Conservation (phyloP, 257 asterid species). For the Knoxia roxburghii region DNA sequence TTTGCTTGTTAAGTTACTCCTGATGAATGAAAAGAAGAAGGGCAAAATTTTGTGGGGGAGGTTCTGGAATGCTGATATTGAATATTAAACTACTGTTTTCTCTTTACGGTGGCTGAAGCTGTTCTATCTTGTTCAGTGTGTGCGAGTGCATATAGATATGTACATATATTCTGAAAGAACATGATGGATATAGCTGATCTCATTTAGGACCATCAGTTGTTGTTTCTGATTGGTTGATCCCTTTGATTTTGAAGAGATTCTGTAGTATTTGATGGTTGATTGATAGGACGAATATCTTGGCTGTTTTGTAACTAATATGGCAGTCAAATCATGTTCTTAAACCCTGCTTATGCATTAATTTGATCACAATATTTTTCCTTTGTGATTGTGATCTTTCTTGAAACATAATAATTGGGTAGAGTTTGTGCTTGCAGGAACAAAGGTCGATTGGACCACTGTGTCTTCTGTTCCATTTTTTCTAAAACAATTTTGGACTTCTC, state of each 20-base stretch:
- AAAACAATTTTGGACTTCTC: constrained; percentile 15
- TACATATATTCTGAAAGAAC: no score
- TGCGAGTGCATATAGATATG: no score
- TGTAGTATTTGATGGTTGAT: not conserved
- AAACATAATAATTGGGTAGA: not conserved
- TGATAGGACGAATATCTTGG: not conserved
- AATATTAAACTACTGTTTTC: not conserved
- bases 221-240: no score
- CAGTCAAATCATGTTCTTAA: not conserved
- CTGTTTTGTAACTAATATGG: not conserved
- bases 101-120: not conserved
- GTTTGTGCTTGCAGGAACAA: constrained; percentile 11
- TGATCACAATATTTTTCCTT: not conserved
- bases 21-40: not conserved
- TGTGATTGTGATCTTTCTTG: not conserved
- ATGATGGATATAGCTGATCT: no score
- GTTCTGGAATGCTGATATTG: not conserved
- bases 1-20: not conserved
- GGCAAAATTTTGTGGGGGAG: not conserved
- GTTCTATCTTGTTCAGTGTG: not conserved
- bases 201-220: no score
- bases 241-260: not conserved
- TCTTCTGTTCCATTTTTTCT: not conserved
- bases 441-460: not conserved
- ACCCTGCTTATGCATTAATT: not conserved